Evolutionary conservation across 2,329 filamentous ascomycete species (phyloP).

Genomic region (Aspergillus puulaauensis): DNA sequence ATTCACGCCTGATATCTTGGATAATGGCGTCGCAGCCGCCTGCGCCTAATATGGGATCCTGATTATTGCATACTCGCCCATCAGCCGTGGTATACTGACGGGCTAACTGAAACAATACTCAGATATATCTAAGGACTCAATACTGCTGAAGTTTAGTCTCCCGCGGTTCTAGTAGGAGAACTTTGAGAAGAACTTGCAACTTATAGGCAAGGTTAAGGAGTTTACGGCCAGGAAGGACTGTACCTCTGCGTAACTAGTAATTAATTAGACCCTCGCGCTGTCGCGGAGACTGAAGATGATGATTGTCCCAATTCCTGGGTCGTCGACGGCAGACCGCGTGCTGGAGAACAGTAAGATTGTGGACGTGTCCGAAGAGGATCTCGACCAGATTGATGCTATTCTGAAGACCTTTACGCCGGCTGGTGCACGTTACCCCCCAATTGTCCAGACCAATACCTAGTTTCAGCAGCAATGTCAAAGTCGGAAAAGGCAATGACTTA

Average conservation of each 20-base stretch:
- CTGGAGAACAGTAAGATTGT: too few species aligned
- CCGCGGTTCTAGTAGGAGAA: conserved; percentile 65
- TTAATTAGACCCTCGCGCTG: conserved; percentile 61
- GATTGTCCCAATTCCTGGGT: conserved; percentile 32
- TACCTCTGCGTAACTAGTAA: conserved; percentile 63
- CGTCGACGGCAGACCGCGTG: conserved; percentile 15
- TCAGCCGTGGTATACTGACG: conserved; percentile 61
- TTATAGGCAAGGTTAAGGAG: conserved; percentile 59
- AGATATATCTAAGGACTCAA: conserved; percentile 53
- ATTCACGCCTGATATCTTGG: conserved; percentile 47
- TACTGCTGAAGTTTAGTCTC: conserved; percentile 26
- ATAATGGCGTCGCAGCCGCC: conserved; percentile 49
- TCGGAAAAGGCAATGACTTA: too few species aligned
- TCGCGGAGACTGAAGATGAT: conserved; percentile 51
- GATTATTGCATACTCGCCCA: conserved; percentile 70
- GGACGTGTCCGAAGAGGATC: too few species aligned
- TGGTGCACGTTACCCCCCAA: too few species aligned
- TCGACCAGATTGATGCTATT: too few species aligned
- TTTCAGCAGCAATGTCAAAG: too few species aligned
- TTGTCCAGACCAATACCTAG: too few species aligned
- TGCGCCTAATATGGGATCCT: conserved; percentile 67
- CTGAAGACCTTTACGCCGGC: too few species aligned
- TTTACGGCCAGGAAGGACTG: conserved; percentile 60
- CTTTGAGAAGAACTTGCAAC: conserved; percentile 63
- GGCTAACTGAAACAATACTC: conserved; percentile 51